A percentile compares a stretch with the other conserved stretches of the same genome.
Evolutionary conservation across 2,329 filamentous ascomycete species (phyloP).

Genomic region (Drechslerella stenobrocha): DNA sequence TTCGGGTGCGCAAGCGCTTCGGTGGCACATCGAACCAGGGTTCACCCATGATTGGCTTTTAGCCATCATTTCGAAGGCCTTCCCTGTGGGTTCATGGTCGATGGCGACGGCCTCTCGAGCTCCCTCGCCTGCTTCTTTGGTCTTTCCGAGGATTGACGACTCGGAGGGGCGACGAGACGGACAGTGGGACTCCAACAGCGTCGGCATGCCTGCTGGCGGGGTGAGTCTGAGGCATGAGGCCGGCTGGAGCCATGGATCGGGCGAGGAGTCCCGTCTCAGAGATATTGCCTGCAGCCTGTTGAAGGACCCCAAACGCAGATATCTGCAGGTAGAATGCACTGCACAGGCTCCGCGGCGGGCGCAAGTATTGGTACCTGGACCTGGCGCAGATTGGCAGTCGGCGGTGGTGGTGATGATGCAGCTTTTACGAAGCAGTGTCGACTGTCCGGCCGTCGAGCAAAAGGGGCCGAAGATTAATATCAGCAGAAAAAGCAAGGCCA

Average conservation of each 20-base stretch:
- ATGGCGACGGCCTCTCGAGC: slow-evolving; percentile 4
- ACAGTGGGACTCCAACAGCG: background rate
- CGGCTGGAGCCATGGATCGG: too few species aligned
- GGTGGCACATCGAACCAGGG: slow-evolving; percentile 45
- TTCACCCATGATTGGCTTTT: slow-evolving; percentile 47
- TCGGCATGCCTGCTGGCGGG: background rate
- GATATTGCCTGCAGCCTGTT: slow-evolving; percentile 21
- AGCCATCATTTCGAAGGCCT: slow-evolving; percentile 40
- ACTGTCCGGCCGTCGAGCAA: background rate
- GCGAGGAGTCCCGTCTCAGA: slow-evolving; percentile 22
- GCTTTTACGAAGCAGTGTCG: background rate
- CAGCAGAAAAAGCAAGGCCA: slow-evolving; percentile 1
- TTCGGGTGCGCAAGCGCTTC: slow-evolving; percentile 47
- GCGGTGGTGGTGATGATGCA: background rate
- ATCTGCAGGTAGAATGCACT: slow-evolving; percentile 4
- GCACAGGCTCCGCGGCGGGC: background rate
- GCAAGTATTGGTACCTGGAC: background rate
- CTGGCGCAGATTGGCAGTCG: background rate
- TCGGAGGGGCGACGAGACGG: too few species aligned
- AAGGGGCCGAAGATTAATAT: slow-evolving; percentile 5
- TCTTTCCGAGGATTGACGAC: slow-evolving; percentile 27
- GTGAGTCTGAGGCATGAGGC: slow-evolving; percentile 10
- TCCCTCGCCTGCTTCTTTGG: slow-evolving; percentile 17
- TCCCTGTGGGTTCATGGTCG: slow-evolving; percentile 35
- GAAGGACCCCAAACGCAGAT: slow-evolving; percentile 4